phyloP scores from a whole-genome alignment of 306 rosid genomes.

The Hippophae rhamnoides region DNA sequence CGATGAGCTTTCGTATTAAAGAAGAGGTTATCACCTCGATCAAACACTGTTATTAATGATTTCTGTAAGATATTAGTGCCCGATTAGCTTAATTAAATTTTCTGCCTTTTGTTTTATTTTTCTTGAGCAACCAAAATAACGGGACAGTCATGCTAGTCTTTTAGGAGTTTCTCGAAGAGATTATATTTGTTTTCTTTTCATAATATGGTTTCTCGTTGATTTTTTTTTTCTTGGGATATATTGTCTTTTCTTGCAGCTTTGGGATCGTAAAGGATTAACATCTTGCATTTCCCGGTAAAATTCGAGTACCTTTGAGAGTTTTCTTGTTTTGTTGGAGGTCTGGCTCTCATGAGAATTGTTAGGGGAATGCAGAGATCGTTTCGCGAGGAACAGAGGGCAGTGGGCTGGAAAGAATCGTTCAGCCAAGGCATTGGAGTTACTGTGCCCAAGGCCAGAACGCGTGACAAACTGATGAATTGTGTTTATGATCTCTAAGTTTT shows the following conservation, averaged over 20 bases:
- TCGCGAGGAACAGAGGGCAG: conserved; percentile 57
- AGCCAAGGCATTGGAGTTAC: conserved; percentile 81
- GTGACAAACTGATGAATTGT: conserved; percentile 48
- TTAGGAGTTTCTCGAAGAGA: not conserved
- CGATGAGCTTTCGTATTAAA: not conserved
- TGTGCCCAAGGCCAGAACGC: conserved; percentile 84
- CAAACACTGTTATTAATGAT: not conserved
- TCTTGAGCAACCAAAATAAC: conserved; percentile 4
- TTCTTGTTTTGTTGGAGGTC: conserved; percentile 70
- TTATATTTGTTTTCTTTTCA: not conserved
- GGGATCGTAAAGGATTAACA: conserved; percentile 19
- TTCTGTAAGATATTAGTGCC: not conserved
- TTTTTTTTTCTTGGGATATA: conserved; percentile 25
- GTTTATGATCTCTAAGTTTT: conserved; percentile 23
- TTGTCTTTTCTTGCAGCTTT: conserved; percentile 49
- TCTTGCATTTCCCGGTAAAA: conserved; percentile 37
- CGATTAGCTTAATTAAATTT: not conserved
- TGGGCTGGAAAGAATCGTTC: conserved; percentile 54
- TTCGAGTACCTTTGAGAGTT: conserved; percentile 61
- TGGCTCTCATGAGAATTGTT: conserved; percentile 99
- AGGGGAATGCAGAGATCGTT: conserved; percentile 99
- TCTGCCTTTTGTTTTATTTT: not conserved
- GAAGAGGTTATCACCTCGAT: not conserved
- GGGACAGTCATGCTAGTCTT: not conserved
- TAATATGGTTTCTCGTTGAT: conserved; percentile 6